A percentile compares a stretch with the other conserved stretches of the same genome.
Evolutionary conservation across 2,329 filamentous ascomycete genomes (phyloP).

Genomic region (Exserohilum rostratum): DNA sequence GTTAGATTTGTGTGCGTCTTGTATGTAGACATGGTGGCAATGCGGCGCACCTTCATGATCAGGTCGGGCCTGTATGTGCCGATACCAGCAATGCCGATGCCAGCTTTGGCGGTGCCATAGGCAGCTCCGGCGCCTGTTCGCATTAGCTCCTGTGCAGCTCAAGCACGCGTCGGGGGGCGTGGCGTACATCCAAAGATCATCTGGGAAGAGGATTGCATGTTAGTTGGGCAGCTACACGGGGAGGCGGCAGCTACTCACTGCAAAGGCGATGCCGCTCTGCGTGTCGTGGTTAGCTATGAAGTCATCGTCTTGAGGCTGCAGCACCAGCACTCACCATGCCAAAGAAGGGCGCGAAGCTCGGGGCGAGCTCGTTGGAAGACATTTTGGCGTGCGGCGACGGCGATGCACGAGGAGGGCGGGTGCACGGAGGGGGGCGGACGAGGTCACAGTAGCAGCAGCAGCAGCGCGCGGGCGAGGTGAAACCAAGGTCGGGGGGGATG

Average conservation of each 20-base stretch:
- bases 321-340: slow-evolving; percentile 71
- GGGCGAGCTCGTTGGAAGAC: slow-evolving; percentile 53
- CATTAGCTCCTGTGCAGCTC: slow-evolving; percentile 25
- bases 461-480: slow-evolving; percentile 4
- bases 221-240: slow-evolving; percentile 21
- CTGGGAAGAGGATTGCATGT: slow-evolving; percentile 38
- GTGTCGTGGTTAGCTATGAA: slow-evolving; percentile 45
- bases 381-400: slow-evolving; percentile 19
- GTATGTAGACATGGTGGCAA: neutral
- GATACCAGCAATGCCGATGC: slow-evolving; percentile 84
- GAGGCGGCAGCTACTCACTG: slow-evolving; percentile 51
- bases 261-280: slow-evolving; percentile 77
- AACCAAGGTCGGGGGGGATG: slow-evolving; percentile 9
- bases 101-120: slow-evolving; percentile 86
- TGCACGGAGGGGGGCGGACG: neutral
- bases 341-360: slow-evolving; percentile 86
- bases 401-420: neutral
- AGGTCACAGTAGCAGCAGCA: neutral
- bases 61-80: slow-evolving; percentile 84
- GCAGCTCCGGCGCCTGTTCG: slow-evolving; percentile 71
- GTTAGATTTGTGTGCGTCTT: too few species aligned
- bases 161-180: slow-evolving; percentile 1
- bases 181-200: slow-evolving; percentile 83
- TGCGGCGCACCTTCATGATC: slow-evolving; percentile 78
- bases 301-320: slow-evolving; percentile 21